These are phyloP conservation scores for Auxenochlorella protothecoides DNA, from an alignment of 139 green algal genomes.

Conservation along the genomic window DNA sequence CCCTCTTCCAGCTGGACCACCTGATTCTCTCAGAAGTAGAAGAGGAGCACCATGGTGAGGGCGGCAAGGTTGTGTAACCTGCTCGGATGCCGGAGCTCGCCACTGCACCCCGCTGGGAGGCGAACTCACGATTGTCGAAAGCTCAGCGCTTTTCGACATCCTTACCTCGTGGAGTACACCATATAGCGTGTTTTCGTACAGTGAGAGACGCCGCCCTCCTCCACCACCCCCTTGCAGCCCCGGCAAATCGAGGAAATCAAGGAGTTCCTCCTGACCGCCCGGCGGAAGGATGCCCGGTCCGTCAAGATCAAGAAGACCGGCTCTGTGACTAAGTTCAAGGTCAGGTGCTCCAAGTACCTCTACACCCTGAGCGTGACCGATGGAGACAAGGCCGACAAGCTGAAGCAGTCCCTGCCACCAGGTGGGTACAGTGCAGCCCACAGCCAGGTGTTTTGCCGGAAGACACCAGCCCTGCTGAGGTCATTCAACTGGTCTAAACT, in stretches of 20 bases:
- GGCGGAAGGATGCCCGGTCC: conserved; percentile 90
- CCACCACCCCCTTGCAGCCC: conserved; percentile 55
- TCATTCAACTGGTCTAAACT: not conserved
- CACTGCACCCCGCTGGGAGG: no score
- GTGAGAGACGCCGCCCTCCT: not conserved
- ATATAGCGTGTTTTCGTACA: no score
- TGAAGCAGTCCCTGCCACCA: conserved; percentile 98
- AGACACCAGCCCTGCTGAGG: not conserved
- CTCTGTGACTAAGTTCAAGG: conserved; percentile 97
- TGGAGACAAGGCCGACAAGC: conserved; percentile 97
- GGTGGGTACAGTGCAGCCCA: conserved; percentile 32
- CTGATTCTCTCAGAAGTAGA: no score
- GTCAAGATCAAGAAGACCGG: conserved; percentile 97
- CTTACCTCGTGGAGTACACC: not conserved
- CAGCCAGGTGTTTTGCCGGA: not conserved
- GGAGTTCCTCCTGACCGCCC: conserved; percentile 97
- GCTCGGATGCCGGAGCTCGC: no score
- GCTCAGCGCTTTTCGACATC: not conserved
- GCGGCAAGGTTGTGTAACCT: no score
- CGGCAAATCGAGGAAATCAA: conserved; percentile 99
- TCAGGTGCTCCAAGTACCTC: conserved; percentile 93
- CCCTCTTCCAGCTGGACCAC: no score
- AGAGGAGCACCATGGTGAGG: not conserved
- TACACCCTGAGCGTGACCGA: conserved; percentile 97
- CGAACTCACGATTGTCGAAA: not conserved